Base-by-base conservation (phyloP, 495 filamentous ascomycete genomes). In the Penicillium herquei region DNA sequence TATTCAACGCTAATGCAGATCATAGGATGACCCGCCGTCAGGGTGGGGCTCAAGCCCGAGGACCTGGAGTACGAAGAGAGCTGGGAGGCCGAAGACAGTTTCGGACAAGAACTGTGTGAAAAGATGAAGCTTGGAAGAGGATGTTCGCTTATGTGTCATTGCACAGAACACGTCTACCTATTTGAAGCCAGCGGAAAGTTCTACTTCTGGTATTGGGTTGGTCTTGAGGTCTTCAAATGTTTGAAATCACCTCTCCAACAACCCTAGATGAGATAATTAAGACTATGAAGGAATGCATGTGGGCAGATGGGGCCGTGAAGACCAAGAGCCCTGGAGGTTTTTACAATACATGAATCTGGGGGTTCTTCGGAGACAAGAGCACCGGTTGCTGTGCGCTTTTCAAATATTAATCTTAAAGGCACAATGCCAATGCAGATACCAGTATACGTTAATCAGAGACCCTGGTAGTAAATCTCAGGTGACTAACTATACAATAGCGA, bases 301-400 rank as follows among this genome's bases (percentile, higher is more conserved):
- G 77, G 0, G 83, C 2, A 37, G 34, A 37, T 6, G 34, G 7
- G 8, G 34, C 34, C 7, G 8, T 37, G 34, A 10, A 37, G 34
- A 37, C 8, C 2, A 37, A 37, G 34, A n/a, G n/a, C n/a, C n/a
- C n/a, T n/a, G n/a, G n/a, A 37, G 34, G 34, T 3, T 37, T 37
- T 10, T 37, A 13, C 7, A 6, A 37, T 37, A 26, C 1, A 26
- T 1, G 4, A 26, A 26, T 26, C 21, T 26, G 21, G 21, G 21
- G 21, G 1, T 26, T 26, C 1, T 26, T 26, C 4, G 21, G 21
- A 26, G 21, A 26, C 21, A 26, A 4, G 21, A n/a, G n/a, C n/a
- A n/a, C 21, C 21, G 2, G 21, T 26, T 26, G 21, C 21, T n/a
- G n/a, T n/a, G n/a, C n/a, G n/a, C n/a, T n/a, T n/a, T n/a, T n/a